These are phyloP conservation scores for Eragrostis curvula DNA, from an alignment of 176 grass and related monocot genomes.

Conservation along the genomic window DNA sequence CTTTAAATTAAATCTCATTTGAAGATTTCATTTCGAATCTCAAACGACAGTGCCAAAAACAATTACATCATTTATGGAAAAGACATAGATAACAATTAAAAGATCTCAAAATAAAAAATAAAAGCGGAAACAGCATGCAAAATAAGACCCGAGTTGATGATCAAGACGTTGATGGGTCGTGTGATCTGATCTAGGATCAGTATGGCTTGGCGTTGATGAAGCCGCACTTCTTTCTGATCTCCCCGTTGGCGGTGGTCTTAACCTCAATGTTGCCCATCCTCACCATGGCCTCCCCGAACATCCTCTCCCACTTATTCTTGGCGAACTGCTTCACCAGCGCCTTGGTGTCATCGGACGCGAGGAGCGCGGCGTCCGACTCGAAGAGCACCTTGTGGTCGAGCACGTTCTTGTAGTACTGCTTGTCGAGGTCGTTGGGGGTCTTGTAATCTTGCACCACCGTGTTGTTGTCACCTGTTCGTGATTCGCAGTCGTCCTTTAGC, in stretches of 20 bases:
- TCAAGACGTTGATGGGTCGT: background rate
- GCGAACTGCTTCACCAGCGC: background rate
- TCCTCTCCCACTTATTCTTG: background rate
- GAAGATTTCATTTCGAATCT: background rate
- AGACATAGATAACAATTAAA: background rate
- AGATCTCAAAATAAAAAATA: background rate
- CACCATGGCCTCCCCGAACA: conserved; percentile 45
- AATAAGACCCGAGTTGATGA: background rate
- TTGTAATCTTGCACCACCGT: conserved; percentile 25
- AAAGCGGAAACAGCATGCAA: background rate
- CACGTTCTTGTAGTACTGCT: conserved; percentile 55
- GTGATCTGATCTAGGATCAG: background rate
- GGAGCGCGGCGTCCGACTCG: conserved; percentile 40
- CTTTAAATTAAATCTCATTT: too few species aligned
- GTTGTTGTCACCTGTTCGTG: background rate
- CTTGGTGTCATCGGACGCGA: background rate
- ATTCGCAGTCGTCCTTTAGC: background rate
- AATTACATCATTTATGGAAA: background rate
- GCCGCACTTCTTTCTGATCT: conserved; percentile 46
- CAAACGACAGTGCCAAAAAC: background rate
- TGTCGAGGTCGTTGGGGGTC: conserved; percentile 41
- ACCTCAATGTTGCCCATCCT: conserved; percentile 40
- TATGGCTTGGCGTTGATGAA: background rate
- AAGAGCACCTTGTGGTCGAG: conserved; percentile 24
- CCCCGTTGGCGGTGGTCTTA: conserved; percentile 26